phyloP scores from a whole-genome alignment of 2,329 filamentous ascomycete genomes.

The Scopulariopsis brevicaulis region DNA sequence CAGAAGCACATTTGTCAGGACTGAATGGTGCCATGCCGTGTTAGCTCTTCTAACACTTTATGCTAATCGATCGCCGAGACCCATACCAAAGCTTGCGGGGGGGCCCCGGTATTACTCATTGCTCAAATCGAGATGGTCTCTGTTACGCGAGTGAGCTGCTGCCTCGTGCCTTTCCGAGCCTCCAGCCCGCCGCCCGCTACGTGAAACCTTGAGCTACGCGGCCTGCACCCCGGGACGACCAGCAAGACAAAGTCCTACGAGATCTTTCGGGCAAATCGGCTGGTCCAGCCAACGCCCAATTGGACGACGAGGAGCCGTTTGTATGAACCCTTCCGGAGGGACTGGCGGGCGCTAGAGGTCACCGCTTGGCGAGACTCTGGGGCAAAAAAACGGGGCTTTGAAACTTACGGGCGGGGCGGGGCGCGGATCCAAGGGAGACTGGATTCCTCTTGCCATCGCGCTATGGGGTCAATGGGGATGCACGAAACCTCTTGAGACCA shows the following conservation, averaged over 20 bases:
- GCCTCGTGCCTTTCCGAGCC: too few species aligned
- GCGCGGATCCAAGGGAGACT: neutral
- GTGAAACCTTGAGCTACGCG: too few species aligned
- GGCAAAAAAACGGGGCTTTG: neutral
- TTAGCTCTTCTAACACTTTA: neutral
- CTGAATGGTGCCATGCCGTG: neutral
- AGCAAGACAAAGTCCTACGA: neutral
- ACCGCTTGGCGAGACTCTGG: neutral
- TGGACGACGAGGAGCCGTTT: neutral
- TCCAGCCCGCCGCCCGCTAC: too few species aligned
- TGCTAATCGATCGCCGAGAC: neutral
- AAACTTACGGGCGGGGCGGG: neutral
- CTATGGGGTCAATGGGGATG: neutral
- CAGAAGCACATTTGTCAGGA: neutral
- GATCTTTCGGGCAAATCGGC: neutral
- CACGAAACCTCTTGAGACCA: too few species aligned
- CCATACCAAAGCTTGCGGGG: neutral
- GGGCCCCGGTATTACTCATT: too few species aligned
- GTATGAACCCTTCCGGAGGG: neutral
- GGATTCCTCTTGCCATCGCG: neutral
- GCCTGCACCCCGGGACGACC: too few species aligned
- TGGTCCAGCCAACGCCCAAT: neutral
- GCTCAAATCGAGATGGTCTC: too few species aligned
- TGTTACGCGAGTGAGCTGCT: too few species aligned
- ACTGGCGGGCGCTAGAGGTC: neutral